These are phyloP conservation scores for Blastobotrys chiropterorum DNA, from an alignment of 805 yeast species.

Conservation along the genomic window DNA sequence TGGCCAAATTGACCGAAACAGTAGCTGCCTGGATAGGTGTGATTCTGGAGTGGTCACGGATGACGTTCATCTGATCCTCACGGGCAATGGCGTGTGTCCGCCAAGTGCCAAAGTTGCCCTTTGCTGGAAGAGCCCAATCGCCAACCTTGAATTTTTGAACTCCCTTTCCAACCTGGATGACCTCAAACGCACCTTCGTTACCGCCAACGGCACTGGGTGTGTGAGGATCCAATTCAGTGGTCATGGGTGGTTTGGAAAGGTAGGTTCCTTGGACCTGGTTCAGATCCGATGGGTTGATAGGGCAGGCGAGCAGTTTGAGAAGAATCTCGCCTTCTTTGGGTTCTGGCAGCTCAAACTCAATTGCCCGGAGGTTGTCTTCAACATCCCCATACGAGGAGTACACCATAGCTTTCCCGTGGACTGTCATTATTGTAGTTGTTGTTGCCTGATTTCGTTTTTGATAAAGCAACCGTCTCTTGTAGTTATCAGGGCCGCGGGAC, in stretches of 20 bases:
- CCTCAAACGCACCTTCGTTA: slow-evolving; percentile 86
- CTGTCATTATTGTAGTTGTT: not conserved
- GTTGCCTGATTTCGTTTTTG: too few species aligned
- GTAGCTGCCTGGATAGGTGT: slow-evolving; percentile 61
- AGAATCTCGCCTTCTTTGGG: slow-evolving; percentile 40
- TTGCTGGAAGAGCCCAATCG: slow-evolving; percentile 81
- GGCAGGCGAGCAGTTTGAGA: slow-evolving; percentile 66
- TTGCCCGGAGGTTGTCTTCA: slow-evolving; percentile 29
- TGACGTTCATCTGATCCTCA: slow-evolving; percentile 47
- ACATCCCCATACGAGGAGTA: slow-evolving; percentile 61
- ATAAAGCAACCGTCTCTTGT: too few species aligned
- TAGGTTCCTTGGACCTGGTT: slow-evolving; percentile 83
- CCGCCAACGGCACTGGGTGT: slow-evolving; percentile 81
- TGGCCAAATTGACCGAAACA: slow-evolving; percentile 82
- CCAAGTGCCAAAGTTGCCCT: slow-evolving; percentile 90
- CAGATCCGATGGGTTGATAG: slow-evolving; percentile 85
- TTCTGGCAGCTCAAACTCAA: slow-evolving; percentile 32
- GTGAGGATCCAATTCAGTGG: slow-evolving; percentile 42
- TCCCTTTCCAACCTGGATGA: slow-evolving; percentile 63
- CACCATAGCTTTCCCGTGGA: slow-evolving; percentile 51
- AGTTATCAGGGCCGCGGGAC: too few species aligned
- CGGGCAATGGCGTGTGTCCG: slow-evolving; percentile 62
- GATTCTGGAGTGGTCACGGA: slow-evolving; percentile 42
- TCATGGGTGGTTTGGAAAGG: slow-evolving; percentile 65
- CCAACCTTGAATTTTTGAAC: slow-evolving; percentile 40